Evolutionary conservation across 176 grass and related monocot species (phyloP).

Genomic region (Paspalum notatum): DNA sequence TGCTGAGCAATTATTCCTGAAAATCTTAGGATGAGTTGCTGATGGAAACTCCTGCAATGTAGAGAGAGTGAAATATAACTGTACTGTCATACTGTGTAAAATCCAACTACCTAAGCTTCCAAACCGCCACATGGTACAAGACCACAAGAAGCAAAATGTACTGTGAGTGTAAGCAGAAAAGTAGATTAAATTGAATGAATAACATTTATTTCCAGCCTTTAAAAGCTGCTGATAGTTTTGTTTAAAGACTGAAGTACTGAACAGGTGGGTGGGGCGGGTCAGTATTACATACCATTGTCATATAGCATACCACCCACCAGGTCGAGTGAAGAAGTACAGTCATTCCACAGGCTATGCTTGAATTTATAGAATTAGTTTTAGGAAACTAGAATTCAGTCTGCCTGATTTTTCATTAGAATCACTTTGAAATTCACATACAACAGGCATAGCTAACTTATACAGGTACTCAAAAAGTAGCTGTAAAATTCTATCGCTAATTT

Average conservation of each 20-base stretch:
- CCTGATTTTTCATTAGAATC: background rate
- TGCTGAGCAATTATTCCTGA: conserved; percentile 75
- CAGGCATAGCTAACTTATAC: too few species aligned
- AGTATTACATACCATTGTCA: background rate
- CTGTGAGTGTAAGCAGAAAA: too few species aligned
- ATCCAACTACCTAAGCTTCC: background rate
- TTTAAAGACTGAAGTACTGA: background rate
- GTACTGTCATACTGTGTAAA: background rate
- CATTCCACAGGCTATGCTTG: background rate
- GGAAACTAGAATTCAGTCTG: background rate
- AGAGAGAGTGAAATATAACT: background rate
- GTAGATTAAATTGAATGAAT: too few species aligned
- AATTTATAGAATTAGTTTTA: background rate
- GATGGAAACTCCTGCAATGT: background rate
- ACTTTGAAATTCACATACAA: background rate
- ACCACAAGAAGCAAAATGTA: too few species aligned
- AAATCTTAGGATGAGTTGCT: conserved; percentile 70
- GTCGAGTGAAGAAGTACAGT: too few species aligned
- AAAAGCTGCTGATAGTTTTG: too few species aligned
- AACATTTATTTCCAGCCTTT: background rate
- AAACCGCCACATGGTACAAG: background rate
- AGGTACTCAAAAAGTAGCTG: too few species aligned
- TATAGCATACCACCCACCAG: background rate
- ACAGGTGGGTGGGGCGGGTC: too few species aligned
- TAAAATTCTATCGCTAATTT: background rate